Base-by-base conservation (phyloP, 108 stramenopile genomes). In the Pseudonitzschia pungens region DNA sequence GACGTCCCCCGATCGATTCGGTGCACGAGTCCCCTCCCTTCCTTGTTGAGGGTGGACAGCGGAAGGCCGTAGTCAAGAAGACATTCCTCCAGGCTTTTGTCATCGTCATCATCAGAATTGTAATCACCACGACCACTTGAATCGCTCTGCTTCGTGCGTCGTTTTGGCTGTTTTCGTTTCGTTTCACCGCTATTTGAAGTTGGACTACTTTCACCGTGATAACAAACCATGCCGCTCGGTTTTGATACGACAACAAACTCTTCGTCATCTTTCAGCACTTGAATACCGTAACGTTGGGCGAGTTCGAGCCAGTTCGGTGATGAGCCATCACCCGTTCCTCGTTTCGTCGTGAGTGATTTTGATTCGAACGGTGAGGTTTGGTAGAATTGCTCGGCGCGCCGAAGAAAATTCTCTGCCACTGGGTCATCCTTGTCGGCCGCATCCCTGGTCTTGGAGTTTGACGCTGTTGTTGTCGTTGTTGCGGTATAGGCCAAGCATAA, bases 1-100 rank as follows among this genome's bases (percentile, higher is more conserved):
- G 87, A 88, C 1, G 89, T 89, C 21, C 87, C 91, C 42, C 87
- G 78, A 82, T 92, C 91, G 18, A 92, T 56, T 0, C 91, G 86
- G 80, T 92, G 91, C 12, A 90, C 88, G 24, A 89, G 74, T 7
- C 91, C 88, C n/a, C 74, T 71, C 62, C 72, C 78, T 0, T 82
- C 69, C 26, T 48, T 77, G 59, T 88, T 89, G 24, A 92, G 36
- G 11, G 85, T 82, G 26, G 88, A 89, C 59, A 92, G 72, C 3
- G 75, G 55, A 20, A 88, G 29, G 36, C 76, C 65, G 31, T 74
- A n/a, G 31, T 84, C 76, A 40, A 88, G 28, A 32, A 91, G 64
- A 50, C 83, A 82, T 50, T 84, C 84, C 71, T 84, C 84, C 21
- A 92, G 54, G 71, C 64, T 78, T 82, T 32, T 77, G 55, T 85